phyloP scores from a whole-genome alignment of 2,329 filamentous ascomycete genomes.

The Aspergillus sp. region DNA sequence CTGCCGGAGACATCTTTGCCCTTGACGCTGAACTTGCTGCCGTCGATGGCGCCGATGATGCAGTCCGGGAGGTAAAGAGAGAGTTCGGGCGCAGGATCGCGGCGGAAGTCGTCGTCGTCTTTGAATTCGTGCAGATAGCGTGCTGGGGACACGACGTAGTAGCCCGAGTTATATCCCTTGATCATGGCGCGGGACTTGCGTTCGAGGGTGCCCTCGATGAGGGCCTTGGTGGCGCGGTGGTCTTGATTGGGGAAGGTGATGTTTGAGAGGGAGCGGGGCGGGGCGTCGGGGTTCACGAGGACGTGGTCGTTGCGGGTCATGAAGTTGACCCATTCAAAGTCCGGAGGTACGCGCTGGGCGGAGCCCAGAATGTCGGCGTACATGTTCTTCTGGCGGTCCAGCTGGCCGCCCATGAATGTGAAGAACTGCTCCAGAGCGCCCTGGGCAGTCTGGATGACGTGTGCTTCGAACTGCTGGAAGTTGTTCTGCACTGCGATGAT shows the following conservation, averaged over 20 bases:
- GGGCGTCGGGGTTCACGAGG: constrained; percentile 69
- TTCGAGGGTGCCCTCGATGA: constrained; percentile 84
- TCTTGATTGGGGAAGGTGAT: constrained; percentile 85
- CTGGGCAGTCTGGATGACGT: constrained; percentile 77
- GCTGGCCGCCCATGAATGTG: constrained; percentile 70
- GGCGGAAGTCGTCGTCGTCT: constrained; percentile 67
- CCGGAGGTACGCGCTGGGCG: constrained; percentile 67
- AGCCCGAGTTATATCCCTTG: constrained; percentile 68
- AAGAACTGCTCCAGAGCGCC: constrained; percentile 76
- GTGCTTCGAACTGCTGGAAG: constrained; percentile 79
- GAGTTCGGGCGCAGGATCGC: constrained; percentile 63
- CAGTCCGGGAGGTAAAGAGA: constrained; percentile 92
- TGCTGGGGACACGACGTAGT: constrained; percentile 84
- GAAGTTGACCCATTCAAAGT: constrained; percentile 93
- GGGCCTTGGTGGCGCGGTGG: constrained; percentile 68
- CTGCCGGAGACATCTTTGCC: constrained; percentile 81
- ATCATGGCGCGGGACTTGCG: constrained; percentile 83
- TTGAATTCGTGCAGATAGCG: constrained; percentile 96
- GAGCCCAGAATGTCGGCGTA: constrained; percentile 76
- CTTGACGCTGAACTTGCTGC: constrained; percentile 87
- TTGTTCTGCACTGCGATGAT: constrained; percentile 85
- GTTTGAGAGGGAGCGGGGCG: constrained; percentile 64
- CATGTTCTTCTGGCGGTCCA: constrained; percentile 71
- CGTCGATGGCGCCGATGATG: constrained; percentile 62
- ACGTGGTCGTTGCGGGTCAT: constrained; percentile 60